Evolutionary conservation across 352 stramenopile species (phyloP).

Genomic region (Stephanocyclus meneghinianus): DNA sequence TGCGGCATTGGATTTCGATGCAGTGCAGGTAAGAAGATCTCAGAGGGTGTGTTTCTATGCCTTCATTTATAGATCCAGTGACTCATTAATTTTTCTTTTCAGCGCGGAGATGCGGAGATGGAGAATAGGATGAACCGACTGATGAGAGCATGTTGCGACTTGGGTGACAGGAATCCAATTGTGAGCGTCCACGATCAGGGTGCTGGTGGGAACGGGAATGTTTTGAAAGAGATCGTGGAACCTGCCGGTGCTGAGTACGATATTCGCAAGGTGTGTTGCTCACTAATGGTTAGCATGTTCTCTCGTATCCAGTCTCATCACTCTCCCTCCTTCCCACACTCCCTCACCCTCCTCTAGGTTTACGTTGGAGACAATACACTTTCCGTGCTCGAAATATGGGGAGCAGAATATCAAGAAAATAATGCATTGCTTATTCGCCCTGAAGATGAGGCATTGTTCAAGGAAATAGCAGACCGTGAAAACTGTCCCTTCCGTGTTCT

Average conservation of each 20-base stretch:
- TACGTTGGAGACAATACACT: conserved; percentile 97
- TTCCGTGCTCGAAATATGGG: conserved; percentile 98
- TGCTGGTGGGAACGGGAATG: conserved; percentile 98
- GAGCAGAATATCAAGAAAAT: conserved; percentile 99
- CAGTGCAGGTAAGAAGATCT: conserved; percentile 86
- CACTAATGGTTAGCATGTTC: background rate
- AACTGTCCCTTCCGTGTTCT: conserved; percentile 95
- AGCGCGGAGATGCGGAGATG: conserved; percentile 98
- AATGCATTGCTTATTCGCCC: conserved; percentile 93
- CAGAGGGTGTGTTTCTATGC: background rate
- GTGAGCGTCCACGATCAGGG: conserved; percentile 99
- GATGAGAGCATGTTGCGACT: conserved; percentile 96
- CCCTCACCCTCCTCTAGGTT: conserved; percentile 64
- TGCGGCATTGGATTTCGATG: conserved; percentile 97
- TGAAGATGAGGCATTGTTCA: conserved; percentile 89
- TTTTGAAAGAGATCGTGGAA: conserved; percentile 99
- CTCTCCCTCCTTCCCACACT: background rate
- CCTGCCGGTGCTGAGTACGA: conserved; percentile 93
- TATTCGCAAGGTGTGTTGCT: conserved; percentile 87
- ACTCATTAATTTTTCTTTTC: background rate
- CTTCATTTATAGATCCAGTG: background rate
- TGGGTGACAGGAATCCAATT: conserved; percentile 97
- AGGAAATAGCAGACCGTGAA: conserved; percentile 94
- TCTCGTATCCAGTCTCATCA: background rate
- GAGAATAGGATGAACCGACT: conserved; percentile 99